A percentile compares a stretch with the other conserved stretches of the same genome.
Evolutionary conservation across 2,329 filamentous ascomycete genomes (phyloP).

Genomic region (Arachnomyces sp.): DNA sequence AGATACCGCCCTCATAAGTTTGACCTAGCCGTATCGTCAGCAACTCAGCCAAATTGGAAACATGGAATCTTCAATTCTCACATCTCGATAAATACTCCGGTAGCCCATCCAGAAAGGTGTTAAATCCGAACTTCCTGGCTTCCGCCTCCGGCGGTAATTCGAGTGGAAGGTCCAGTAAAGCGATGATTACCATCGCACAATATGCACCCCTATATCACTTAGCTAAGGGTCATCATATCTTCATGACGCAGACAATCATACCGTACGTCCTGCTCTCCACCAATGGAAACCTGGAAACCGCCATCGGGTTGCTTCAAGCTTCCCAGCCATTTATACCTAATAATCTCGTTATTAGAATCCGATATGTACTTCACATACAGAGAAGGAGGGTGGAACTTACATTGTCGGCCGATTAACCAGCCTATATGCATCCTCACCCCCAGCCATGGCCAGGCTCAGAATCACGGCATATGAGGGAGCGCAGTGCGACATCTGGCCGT

Average conservation of each 20-base stretch:
- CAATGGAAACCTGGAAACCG: slow-evolving; percentile 78
- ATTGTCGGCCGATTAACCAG: slow-evolving; percentile 72
- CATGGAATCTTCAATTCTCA: slow-evolving; percentile 38
- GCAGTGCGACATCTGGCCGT: slow-evolving; percentile 80
- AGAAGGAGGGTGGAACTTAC: slow-evolving; percentile 29
- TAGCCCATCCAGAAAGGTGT: slow-evolving; percentile 62
- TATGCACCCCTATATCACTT: slow-evolving; percentile 63
- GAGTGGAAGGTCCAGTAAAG: slow-evolving; percentile 73
- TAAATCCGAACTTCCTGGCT: slow-evolving; percentile 53
- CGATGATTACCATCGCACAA: slow-evolving; percentile 77
- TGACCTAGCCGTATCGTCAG: slow-evolving; percentile 52
- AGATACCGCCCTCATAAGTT: slow-evolving; percentile 91
- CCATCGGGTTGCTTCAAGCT: slow-evolving; percentile 77
- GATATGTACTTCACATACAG: slow-evolving; percentile 3
- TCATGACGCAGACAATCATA: slow-evolving; percentile 34
- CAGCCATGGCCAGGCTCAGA: slow-evolving; percentile 69
- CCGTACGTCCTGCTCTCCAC: slow-evolving; percentile 89
- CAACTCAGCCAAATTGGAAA: not conserved
- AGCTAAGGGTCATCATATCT: slow-evolving; percentile 10
- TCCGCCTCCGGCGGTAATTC: slow-evolving; percentile 66
- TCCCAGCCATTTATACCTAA: slow-evolving; percentile 75
- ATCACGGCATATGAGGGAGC: slow-evolving; percentile 82
- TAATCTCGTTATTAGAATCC: slow-evolving; percentile 19
- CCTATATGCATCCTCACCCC: slow-evolving; percentile 63
- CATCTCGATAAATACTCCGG: slow-evolving; percentile 74